Conservation (phyloP, 352 stramenopile genomes). For the Phytophthora pseudosyringae region DNA sequence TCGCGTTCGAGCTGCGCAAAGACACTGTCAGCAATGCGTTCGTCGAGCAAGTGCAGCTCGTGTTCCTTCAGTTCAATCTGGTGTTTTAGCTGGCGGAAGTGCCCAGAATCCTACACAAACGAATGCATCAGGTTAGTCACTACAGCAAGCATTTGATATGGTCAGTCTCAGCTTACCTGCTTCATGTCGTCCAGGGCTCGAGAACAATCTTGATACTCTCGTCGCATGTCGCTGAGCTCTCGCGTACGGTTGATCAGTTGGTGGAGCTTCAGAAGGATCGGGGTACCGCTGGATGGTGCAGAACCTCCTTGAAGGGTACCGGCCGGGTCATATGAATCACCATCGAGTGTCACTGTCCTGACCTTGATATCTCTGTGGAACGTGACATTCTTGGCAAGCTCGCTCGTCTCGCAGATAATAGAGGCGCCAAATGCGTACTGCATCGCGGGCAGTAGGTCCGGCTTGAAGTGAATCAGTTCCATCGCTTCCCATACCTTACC, state of each 20-base stretch:
- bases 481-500: constrained; percentile 94
- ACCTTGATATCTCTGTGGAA: constrained; percentile 94
- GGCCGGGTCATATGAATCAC: constrained; percentile 98
- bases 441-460: constrained; percentile 95
- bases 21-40: constrained; percentile 80
- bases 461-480: constrained; percentile 97
- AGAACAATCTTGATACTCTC: constrained; percentile 69
- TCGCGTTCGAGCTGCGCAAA: constrained; percentile 83
- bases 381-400: constrained; percentile 88
- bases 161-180: constrained; percentile 43
- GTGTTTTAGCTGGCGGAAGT: constrained; percentile 77
- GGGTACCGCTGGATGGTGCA: constrained; percentile 72
- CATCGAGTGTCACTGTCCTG: constrained; percentile 97
- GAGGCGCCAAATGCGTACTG: constrained; percentile 98
- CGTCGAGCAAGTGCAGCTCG: constrained; percentile 76
- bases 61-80: constrained; percentile 88
- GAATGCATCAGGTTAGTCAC: constrained; percentile 10
- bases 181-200: constrained; percentile 71
- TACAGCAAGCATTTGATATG: not conserved
- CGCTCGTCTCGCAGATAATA: constrained; percentile 97
- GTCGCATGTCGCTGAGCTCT: constrained; percentile 69
- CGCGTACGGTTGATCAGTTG: constrained; percentile 77
- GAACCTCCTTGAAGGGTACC: constrained; percentile 96
- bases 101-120: constrained; percentile 58
- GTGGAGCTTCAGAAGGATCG: constrained; percentile 85